Conservation (phyloP, 2,329 filamentous ascomycete genomes). For the Annulohypoxylon truncatum region DNA sequence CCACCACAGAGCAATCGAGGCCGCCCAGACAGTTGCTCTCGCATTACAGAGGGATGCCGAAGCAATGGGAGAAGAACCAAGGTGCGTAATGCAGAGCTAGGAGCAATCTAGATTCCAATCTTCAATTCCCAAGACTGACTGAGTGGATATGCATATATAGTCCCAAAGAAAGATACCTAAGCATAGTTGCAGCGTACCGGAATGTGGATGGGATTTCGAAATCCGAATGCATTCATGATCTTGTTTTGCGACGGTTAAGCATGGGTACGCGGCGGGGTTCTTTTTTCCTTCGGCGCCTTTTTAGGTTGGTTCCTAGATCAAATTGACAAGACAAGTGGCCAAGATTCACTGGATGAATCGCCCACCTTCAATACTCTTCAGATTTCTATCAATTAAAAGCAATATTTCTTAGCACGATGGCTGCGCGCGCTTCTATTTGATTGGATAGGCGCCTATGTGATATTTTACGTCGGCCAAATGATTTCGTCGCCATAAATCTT, state of each 20-base stretch:
- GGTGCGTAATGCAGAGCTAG: slow-evolving; percentile 14
- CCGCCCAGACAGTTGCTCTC: slow-evolving; percentile 40
- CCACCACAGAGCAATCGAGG: slow-evolving; percentile 22
- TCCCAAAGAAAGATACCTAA: slow-evolving; percentile 40
- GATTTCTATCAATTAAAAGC: background rate
- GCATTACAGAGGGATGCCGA: slow-evolving; percentile 46
- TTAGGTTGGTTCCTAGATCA: background rate
- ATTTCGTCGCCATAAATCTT: background rate
- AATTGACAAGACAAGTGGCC: background rate
- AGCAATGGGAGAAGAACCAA: slow-evolving; percentile 47
- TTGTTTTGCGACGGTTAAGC: background rate
- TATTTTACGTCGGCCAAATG: too few relatives aligned
- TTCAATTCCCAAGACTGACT: slow-evolving; percentile 19
- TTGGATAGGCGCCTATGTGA: background rate
- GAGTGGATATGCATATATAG: slow-evolving; percentile 16
- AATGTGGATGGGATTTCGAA: background rate
- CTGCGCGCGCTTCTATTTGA: background rate
- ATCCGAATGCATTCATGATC: background rate
- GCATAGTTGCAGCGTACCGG: background rate
- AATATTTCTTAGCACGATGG: background rate
- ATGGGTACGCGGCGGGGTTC: background rate
- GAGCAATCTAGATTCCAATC: background rate
- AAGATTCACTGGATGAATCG: background rate
- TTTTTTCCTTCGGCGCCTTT: background rate
- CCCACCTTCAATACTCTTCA: background rate